Evolutionary conservation across 2,329 filamentous ascomycete genomes (phyloP).

Genomic region (Paecilomyces fulvus): DNA sequence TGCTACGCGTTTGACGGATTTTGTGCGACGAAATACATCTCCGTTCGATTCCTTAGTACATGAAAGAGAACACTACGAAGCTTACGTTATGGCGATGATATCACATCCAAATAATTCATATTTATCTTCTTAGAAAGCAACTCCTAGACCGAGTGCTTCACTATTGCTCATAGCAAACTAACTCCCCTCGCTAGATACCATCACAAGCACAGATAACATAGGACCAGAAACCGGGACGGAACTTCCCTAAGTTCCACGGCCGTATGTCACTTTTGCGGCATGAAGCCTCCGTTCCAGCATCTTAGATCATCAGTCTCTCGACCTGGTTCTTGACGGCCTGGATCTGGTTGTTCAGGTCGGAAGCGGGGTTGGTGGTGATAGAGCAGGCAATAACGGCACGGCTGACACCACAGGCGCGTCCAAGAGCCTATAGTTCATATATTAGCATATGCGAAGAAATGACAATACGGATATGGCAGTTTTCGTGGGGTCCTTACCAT

Average conservation of each 20-base stretch:
- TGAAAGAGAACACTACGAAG: neutral
- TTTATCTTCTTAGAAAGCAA: neutral
- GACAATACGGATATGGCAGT: neutral
- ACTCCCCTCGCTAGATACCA: neutral
- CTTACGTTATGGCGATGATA: neutral
- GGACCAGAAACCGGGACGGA: neutral
- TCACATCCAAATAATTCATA: neutral
- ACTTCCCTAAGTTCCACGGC: neutral
- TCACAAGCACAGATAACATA: neutral
- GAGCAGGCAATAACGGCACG: constrained; percentile 77
- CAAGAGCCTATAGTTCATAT: constrained; percentile 56
- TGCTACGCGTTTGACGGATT: neutral
- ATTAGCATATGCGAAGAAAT: neutral
- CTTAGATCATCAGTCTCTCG: constrained; percentile 86
- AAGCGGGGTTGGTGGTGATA: constrained; percentile 88
- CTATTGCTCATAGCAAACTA: neutral
- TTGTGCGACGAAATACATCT: neutral
- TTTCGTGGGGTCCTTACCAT: neutral
- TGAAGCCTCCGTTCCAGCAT: neutral
- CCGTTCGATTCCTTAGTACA: neutral
- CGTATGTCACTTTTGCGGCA: neutral
- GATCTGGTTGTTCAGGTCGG: constrained; percentile 81
- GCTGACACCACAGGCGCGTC: constrained; percentile 81
- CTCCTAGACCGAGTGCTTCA: neutral
- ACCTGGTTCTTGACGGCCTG: constrained; percentile 87